Percentiles rank a stretch among this genome's conserved stretches.
Conservation (phyloP, 306 rosid genomes). For the Corylus heterophylla region DNA sequence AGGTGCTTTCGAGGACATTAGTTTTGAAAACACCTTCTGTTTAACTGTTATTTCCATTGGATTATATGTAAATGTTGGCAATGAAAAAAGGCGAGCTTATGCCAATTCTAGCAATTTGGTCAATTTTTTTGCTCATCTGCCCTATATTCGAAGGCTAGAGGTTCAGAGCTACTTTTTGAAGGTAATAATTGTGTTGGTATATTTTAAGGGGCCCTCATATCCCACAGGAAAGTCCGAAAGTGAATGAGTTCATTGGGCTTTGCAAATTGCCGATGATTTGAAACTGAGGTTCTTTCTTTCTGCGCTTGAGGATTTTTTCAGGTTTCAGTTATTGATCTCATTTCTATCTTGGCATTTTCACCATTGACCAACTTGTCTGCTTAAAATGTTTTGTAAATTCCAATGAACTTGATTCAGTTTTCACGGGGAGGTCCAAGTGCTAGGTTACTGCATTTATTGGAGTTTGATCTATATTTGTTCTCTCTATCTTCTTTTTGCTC, state of each 20-base stretch:
- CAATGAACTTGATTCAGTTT: conserved; percentile 1
- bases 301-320: background rate
- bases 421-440: background rate
- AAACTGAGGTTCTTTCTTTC: background rate
- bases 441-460: background rate
- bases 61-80: conserved; percentile 32
- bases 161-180: conserved; percentile 53
- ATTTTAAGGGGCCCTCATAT: background rate
- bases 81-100: conserved; percentile 25
- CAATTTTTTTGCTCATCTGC: conserved; percentile 52
- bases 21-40: conserved; percentile 45
- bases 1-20: conserved; percentile 53
- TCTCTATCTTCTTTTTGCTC: conserved; percentile 31
- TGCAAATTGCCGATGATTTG: background rate
- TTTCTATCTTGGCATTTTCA: background rate
- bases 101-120: conserved; percentile 44
- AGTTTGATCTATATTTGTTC: conserved; percentile 16
- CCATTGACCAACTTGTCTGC: background rate
- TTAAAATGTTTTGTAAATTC: background rate
- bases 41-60: conserved; percentile 60
- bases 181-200: conserved; percentile 34
- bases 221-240: background rate
- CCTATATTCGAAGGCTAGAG: conserved; percentile 48
- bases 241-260: background rate
- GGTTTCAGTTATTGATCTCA: background rate